Conservation (phyloP, 768 basidiomycete species). For the Boletus subparvulus region DNA sequence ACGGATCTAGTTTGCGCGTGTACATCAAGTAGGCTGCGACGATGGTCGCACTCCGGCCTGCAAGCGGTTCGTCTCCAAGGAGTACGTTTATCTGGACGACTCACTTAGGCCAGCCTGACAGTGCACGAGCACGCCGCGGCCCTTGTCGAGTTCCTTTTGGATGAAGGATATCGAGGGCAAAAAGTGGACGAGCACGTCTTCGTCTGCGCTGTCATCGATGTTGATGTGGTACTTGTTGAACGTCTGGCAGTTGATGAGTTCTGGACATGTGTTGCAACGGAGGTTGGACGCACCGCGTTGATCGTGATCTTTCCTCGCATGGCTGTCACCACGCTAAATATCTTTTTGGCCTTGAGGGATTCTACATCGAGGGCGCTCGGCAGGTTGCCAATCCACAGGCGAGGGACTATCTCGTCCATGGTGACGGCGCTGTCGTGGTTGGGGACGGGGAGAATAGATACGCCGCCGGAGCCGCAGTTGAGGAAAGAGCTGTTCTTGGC, state of each 20-base stretch:
- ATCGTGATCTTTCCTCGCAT: conserved; percentile 70
- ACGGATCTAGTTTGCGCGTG: conserved; percentile 52
- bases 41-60: conserved; percentile 82
- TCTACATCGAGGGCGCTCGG: conserved; percentile 63
- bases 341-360: conserved; percentile 64
- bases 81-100: conserved; percentile 28
- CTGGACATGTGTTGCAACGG: conserved; percentile 25
- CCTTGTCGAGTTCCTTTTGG: conserved; percentile 71
- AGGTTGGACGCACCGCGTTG: conserved; percentile 47
- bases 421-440: conserved; percentile 3
- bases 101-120: conserved; percentile 88
- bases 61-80: conserved; percentile 5
- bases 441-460: not conserved
- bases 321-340: conserved; percentile 70
- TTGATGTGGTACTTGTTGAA: conserved; percentile 78
- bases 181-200: conserved; percentile 78
- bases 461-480: conserved; percentile 3
- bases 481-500: not conserved
- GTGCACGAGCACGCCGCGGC: conserved; percentile 80
- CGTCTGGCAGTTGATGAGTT: conserved; percentile 45
- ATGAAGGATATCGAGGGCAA: conserved; percentile 83
- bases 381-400: conserved; percentile 85
- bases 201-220: conserved; percentile 72
- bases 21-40: conserved; percentile 91
- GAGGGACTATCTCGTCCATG: conserved; percentile 80